These are phyloP conservation scores for Rhinocladiella similis DNA, from an alignment of 2,329 filamentous ascomycete species.

Conservation along the genomic window DNA sequence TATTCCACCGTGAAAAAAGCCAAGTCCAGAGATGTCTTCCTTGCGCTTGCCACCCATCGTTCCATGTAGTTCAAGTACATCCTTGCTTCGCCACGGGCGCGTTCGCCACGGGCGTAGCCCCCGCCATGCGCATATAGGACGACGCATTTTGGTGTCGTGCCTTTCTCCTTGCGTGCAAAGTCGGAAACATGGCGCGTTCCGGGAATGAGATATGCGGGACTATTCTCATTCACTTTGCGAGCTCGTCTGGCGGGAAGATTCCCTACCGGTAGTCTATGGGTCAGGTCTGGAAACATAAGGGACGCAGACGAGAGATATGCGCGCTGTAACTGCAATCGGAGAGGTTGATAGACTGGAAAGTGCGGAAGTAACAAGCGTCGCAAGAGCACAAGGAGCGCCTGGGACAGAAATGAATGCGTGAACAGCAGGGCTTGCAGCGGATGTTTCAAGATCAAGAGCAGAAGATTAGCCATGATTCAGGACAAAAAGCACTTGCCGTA, in stretches of 20 bases:
- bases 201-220: conserved; percentile 10
- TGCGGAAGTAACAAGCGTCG: conserved; percentile 7
- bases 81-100: no score
- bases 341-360: conserved; percentile 8
- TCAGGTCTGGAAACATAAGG: conserved; percentile 11
- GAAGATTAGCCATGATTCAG: no score
- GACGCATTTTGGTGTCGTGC: background rate
- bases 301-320: conserved; percentile 5
- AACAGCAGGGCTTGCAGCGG: background rate
- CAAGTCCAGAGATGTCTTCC: background rate
- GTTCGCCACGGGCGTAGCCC: conserved; percentile 15
- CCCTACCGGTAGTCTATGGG: conserved; percentile 8
- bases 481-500: no score
- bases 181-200: background rate
- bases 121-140: conserved; percentile 15
- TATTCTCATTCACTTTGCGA: conserved; percentile 1
- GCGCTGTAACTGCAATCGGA: conserved; percentile 8
- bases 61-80: conserved; percentile 21
- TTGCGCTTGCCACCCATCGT: conserved; percentile 5
- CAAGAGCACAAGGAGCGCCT: conserved; percentile 4
- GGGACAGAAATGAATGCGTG: conserved; percentile 5
- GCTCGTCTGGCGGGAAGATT: background rate
- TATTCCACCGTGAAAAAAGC: no score
- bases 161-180: background rate
- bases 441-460: background rate